A percentile compares a stretch with the other conserved stretches of the same genome.
Evolutionary conservation across 306 rosid species (phyloP).

Genomic region (Casuarina cunninghamiana): DNA sequence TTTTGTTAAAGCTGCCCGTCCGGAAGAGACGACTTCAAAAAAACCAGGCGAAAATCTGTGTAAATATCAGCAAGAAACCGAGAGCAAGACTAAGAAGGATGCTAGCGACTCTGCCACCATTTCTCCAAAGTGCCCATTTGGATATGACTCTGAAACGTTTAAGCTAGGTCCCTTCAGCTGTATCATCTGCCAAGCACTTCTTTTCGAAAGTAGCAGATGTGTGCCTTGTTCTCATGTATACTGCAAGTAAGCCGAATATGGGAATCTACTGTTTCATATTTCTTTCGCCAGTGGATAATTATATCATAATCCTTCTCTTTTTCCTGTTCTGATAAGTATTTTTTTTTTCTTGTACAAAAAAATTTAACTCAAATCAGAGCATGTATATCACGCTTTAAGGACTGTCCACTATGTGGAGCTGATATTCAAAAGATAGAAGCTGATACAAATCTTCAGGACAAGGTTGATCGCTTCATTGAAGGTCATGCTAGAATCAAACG

Average conservation of each 20-base stretch:
- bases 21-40: slow-evolving; percentile 58
- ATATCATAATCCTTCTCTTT: not conserved
- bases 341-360: slow-evolving; percentile 1
- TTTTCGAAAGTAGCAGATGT: slow-evolving; percentile 60
- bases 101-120: not conserved
- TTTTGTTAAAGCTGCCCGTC: slow-evolving; percentile 82
- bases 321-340: slow-evolving; percentile 15
- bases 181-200: slow-evolving; percentile 62
- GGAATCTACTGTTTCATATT: not conserved
- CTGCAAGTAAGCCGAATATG: slow-evolving; percentile 60
- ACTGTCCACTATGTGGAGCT: slow-evolving; percentile 92
- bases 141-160: slow-evolving; percentile 44
- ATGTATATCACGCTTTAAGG: slow-evolving; percentile 78
- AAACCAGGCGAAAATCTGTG: slow-evolving; percentile 36
- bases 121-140: slow-evolving; percentile 31
- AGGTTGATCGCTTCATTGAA: slow-evolving; percentile 91
- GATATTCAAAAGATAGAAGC: slow-evolving; percentile 82
- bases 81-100: slow-evolving; percentile 9
- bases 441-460: slow-evolving; percentile 64
- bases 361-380: slow-evolving; percentile 44
- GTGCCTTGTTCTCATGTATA: slow-evolving; percentile 77
- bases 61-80: slow-evolving; percentile 42
- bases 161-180: slow-evolving; percentile 98
- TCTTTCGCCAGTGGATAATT: not conserved
- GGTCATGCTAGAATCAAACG: slow-evolving; percentile 96